A percentile compares a stretch with the other conserved stretches of the same genome.
These are phyloP conservation scores for Lentinula aciculospora DNA, from an alignment of 768 basidiomycete species.

Conservation along the genomic window DNA sequence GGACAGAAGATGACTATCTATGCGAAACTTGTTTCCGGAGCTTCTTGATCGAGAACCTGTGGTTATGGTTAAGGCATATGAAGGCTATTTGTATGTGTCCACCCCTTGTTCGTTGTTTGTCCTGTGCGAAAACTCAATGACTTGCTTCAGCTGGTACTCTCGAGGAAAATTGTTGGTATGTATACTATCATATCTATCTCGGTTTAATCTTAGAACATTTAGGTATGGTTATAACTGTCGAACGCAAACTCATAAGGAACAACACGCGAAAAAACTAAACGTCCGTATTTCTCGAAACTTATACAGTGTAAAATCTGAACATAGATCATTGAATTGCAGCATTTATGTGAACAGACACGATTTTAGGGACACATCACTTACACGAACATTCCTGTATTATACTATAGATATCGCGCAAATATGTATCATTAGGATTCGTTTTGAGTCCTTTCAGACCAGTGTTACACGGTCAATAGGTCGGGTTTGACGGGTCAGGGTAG, in stretches of 20 bases:
- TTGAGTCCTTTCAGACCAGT: no score
- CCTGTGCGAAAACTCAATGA: neutral
- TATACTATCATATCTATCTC: neutral
- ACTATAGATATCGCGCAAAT: no score
- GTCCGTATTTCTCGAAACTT: neutral
- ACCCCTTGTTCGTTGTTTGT: neutral
- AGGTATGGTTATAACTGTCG: conserved; percentile 8
- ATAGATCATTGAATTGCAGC: neutral
- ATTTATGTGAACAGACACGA: neutral
- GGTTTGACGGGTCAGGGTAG: no score
- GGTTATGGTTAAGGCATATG: conserved; percentile 6
- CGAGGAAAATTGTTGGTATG: neutral
- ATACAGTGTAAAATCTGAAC: neutral
- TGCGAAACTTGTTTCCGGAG: conserved; percentile 6
- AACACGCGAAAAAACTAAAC: neutral
- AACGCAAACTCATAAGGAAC: neutral
- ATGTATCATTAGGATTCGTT: no score
- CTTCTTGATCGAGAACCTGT: conserved; percentile 9
- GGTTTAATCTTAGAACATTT: neutral
- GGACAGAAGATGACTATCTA: neutral
- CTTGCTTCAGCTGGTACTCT: neutral
- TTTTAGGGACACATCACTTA: no score
- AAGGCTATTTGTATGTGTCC: conserved; percentile 1
- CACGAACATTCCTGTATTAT: no score
- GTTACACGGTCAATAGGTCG: no score